phyloP scores from a whole-genome alignment of 169 alveolate genomes.

The Cryptosporidium felis region DNA sequence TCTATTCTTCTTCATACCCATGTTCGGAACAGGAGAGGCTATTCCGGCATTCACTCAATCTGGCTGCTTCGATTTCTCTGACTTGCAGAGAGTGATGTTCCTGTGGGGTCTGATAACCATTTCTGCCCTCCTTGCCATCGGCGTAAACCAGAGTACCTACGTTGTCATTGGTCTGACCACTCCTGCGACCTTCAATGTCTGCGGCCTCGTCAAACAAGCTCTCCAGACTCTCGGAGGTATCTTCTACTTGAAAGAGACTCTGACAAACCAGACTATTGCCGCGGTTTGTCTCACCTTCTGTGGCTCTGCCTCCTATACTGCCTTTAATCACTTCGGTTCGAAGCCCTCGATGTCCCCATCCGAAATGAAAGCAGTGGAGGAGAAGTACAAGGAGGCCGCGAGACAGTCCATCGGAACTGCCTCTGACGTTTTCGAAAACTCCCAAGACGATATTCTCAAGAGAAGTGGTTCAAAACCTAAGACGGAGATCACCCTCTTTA shows the following conservation, averaged over 20 bases:
- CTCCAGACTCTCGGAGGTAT: conserved; percentile 61
- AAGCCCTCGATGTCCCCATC: conserved; percentile 45
- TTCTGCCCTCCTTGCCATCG: conserved; percentile 62
- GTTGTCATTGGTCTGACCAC: conserved; percentile 68
- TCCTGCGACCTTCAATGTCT: conserved; percentile 68
- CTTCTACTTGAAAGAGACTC: conserved; percentile 26
- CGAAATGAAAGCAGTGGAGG: conserved; percentile 56
- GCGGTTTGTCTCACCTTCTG: conserved; percentile 70
- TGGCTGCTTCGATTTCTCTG: conserved; percentile 57
- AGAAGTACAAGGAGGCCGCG: conserved; percentile 50
- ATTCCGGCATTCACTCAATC: conserved; percentile 62
- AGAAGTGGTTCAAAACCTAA: background rate
- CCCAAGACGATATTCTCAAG: conserved; percentile 47
- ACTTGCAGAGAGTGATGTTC: background rate
- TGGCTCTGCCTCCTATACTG: conserved; percentile 70
- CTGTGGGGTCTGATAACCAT: conserved; percentile 59
- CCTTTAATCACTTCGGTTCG: conserved; percentile 51
- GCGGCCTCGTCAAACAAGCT: conserved; percentile 68
- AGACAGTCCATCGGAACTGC: conserved; percentile 70
- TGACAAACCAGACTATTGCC: conserved; percentile 19
- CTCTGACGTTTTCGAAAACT: conserved; percentile 65
- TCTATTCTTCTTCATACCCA: conserved; percentile 64
- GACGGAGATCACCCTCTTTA: background rate
- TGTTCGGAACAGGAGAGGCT: conserved; percentile 69
- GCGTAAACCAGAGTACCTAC: conserved; percentile 66